These are phyloP conservation scores for Castanea crenata DNA, from an alignment of 306 rosid species.

Conservation along the genomic window DNA sequence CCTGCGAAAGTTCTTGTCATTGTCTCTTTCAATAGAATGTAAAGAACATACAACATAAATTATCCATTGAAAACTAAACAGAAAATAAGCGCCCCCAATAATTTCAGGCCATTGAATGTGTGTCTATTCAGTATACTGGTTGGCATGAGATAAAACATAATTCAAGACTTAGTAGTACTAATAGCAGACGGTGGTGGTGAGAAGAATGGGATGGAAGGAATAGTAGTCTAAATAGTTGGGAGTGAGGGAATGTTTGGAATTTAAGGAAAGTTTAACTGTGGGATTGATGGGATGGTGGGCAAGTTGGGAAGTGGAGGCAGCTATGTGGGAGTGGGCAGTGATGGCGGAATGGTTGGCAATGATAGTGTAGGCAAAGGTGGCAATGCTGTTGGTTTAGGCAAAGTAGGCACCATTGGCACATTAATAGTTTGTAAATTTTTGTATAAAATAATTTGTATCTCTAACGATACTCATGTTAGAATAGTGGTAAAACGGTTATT, in stretches of 20 bases:
- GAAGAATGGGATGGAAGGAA: conserved; percentile 31
- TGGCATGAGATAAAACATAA: background rate
- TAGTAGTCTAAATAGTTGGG: conserved; percentile 24
- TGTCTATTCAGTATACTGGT: background rate
- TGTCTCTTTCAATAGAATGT: background rate
- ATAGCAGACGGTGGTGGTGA: conserved; percentile 33
- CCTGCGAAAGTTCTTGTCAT: background rate
- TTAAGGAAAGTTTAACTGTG: background rate
- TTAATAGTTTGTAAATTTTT: background rate
- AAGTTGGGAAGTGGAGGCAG: conserved; percentile 23
- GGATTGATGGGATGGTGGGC: conserved; percentile 11
- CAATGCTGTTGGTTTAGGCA: conserved; percentile 25
- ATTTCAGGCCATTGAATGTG: background rate
- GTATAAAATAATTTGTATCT: no score
- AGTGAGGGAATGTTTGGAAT: conserved; percentile 2
- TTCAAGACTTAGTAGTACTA: conserved; percentile 7
- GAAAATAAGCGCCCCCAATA: background rate
- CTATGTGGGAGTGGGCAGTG: conserved; percentile 18
- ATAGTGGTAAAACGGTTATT: no score
- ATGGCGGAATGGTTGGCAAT: no score
- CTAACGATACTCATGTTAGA: no score
- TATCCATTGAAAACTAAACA: background rate
- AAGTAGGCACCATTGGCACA: background rate
- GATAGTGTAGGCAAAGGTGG: background rate
- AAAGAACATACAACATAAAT: background rate